Evolutionary conservation across 495 filamentous ascomycete species (phyloP), one percentile per base, ranked within the genome.

Genomic region (Penicillium salamii): DNA sequence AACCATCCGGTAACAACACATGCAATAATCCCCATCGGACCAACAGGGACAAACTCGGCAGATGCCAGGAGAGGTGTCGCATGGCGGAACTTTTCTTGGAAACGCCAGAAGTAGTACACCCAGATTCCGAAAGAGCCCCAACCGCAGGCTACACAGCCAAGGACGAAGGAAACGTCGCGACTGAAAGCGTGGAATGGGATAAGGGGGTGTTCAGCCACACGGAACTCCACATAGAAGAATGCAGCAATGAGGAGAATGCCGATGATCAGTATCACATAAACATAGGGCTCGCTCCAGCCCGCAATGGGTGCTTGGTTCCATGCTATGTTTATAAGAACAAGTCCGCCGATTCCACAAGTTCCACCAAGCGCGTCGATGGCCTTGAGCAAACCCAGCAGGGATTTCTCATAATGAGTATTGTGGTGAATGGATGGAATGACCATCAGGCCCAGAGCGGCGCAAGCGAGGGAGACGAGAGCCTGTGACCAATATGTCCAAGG

Each of bases 401-500:
- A 46, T 2, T 29, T 45, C 9, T 52, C 41, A 7, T 33, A 33
- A 1, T 26, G 26, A 18, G 32, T 19, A 12, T 53, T 36, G 48
- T 26, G 67, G 46, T 35, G 67, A 23, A 72, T 69, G 3, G 71
- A 59, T 5, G 83, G 84, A 35, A 88, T 70, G 13, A 74, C 65
- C 9, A 72, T 52, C 36, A 67, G 61, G 0, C 67, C 73, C 3
- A 75, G 21, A 15, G 69, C 53, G 3, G 75, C 67, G 31, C 74
- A 59, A 4, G 69, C 44, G 0, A 68, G 45, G 20, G 72, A 72
- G 12, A 76, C 61, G 47, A 82, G 74, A 3, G 70, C 72, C 44
- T 80, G 70, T 3, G 67, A 63, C 78, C 77, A 88, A 55, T 78
- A 88, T 0, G 77, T 68, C 86, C 86, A 89, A 1, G 78, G 80